Evolutionary conservation across 2,329 filamentous ascomycete genomes (phyloP).

Genomic region (Colletotrichum camelliae): DNA sequence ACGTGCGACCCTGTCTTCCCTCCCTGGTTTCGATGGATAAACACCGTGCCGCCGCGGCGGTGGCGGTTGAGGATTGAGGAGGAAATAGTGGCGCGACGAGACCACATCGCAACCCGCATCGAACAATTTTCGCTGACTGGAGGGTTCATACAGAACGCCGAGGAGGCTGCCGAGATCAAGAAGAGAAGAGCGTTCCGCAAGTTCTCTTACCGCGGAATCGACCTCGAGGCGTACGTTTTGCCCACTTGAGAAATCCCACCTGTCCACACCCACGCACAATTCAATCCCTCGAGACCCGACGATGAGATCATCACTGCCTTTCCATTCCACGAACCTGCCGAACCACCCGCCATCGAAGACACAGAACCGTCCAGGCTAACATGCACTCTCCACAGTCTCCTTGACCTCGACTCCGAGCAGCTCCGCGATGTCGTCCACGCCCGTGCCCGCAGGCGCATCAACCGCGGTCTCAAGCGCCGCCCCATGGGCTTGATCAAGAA

Average conservation of each 20-base stretch:
- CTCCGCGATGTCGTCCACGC: conserved; percentile 99
- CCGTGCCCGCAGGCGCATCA: conserved; percentile 97
- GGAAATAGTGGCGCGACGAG: neutral
- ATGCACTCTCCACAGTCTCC: conserved; percentile 69
- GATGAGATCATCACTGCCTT: neutral
- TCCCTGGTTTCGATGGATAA: conserved; percentile 8
- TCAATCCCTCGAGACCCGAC: neutral
- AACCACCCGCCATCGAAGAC: neutral
- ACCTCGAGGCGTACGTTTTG: conserved; percentile 92
- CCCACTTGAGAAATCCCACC: conserved; percentile 35
- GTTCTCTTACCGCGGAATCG: conserved; percentile 99
- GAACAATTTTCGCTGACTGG: conserved; percentile 33
- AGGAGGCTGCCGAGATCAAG: conserved; percentile 99
- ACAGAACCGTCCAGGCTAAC: conserved; percentile 17
- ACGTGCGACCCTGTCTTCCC: conserved; percentile 49
- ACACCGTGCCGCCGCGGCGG: conserved; percentile 1
- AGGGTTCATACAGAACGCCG: conserved; percentile 73
- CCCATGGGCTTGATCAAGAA: conserved; percentile 99
- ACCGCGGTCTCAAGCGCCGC: conserved; percentile 99
- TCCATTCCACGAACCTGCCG: neutral
- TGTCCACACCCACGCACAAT: conserved; percentile 6
- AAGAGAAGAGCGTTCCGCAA: conserved; percentile 99
- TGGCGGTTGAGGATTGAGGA: neutral
- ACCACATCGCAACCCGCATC: neutral
- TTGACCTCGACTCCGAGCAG: conserved; percentile 98